Conservation (phyloP, 768 basidiomycete species). For the Boletus rubroflammeus region DNA sequence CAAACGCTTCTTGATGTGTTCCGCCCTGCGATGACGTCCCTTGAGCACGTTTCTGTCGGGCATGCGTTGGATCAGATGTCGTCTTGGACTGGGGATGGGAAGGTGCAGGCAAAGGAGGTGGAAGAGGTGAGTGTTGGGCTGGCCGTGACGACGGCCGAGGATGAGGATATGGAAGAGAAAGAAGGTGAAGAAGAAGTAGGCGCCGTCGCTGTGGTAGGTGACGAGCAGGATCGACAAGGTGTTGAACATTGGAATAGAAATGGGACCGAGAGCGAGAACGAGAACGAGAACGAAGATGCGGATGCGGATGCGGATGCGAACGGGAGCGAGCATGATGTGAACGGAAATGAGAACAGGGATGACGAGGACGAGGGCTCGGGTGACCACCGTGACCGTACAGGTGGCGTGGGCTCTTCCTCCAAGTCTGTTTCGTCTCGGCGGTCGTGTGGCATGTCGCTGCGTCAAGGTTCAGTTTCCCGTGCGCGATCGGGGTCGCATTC, state of each 20-base stretch:
- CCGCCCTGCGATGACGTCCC: conserved; percentile 24
- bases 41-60: conserved; percentile 23
- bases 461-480: not conserved
- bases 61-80: conserved; percentile 4
- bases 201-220: not conserved
- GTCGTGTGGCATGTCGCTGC: not conserved
- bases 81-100: conserved; percentile 1
- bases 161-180: not conserved
- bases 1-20: conserved; percentile 13
- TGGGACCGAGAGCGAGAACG: no score
- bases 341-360: not conserved
- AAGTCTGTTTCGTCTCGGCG: not conserved
- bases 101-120: not conserved
- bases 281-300: no score
- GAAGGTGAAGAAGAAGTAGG: not conserved
- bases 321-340: no score
- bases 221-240: not conserved
- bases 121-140: conserved; percentile 13
- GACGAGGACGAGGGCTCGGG: not conserved
- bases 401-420: not conserved
- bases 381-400: not conserved
- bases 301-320: no score
- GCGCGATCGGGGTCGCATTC: conserved; percentile 5
- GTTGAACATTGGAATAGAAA: not conserved
- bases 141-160: conserved; percentile 12